Percentiles rank a stretch among this genome's conserved stretches.
These are phyloP conservation scores for Schwanniomyces pseudopolymorphus DNA, from an alignment of 805 yeast species.

Conservation along the genomic window DNA sequence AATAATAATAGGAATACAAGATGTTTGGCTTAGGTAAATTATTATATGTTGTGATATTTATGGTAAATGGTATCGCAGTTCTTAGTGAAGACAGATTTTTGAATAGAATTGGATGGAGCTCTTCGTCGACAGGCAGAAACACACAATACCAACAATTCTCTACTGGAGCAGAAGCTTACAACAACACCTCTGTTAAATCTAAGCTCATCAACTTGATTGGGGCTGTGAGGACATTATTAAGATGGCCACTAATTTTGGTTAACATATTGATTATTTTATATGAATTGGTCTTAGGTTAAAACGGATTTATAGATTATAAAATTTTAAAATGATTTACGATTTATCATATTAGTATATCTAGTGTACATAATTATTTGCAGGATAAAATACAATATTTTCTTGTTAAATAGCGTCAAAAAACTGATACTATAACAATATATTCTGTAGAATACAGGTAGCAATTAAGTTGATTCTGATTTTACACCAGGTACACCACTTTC, in stretches of 20 bases:
- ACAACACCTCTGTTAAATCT: constrained; percentile 40
- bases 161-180: constrained; percentile 50
- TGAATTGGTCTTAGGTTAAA: constrained; percentile 65
- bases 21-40: constrained; percentile 65
- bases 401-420: neutral
- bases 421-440: neutral
- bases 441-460: constrained; percentile 1
- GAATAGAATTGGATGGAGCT: constrained; percentile 52
- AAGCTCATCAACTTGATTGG: constrained; percentile 64
- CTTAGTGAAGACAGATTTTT: constrained; percentile 78
- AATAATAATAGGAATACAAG: neutral
- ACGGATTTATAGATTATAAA: neutral
- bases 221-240: constrained; percentile 72
- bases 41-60: constrained; percentile 54
- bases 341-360: constrained; percentile 8
- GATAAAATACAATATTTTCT: neutral
- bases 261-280: constrained; percentile 67
- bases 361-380: constrained; percentile 9
- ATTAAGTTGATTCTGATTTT: constrained; percentile 10
- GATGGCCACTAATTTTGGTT: constrained; percentile 70
- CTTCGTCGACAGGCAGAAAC: constrained; percentile 15
- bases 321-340: constrained; percentile 1
- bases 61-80: constrained; percentile 74
- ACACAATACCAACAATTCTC: constrained; percentile 19
- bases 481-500: constrained; percentile 9